A percentile compares a stretch with the other conserved stretches of the same genome.
phyloP scores from a whole-genome alignment of 1,284 basidiomycete genomes.

The Irpex sp. region DNA sequence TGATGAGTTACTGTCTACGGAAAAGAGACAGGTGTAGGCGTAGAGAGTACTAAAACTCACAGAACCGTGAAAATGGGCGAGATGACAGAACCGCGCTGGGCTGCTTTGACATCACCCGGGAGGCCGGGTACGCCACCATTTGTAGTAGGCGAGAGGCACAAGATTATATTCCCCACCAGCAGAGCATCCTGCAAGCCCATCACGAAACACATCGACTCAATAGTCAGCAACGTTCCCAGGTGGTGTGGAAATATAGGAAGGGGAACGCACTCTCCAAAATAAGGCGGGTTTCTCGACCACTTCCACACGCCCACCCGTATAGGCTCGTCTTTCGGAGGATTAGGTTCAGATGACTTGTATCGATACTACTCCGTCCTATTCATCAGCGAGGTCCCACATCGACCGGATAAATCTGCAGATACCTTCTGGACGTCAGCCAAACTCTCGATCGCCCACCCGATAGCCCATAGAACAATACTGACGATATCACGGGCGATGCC shows the following conservation, averaged over 20 bases:
- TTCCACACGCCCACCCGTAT: slow-evolving; percentile 48
- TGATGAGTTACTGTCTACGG: too few species aligned
- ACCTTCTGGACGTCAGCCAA: slow-evolving; percentile 69
- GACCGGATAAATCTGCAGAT: too few species aligned
- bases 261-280: slow-evolving; percentile 66
- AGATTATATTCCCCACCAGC: slow-evolving; percentile 74
- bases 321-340: slow-evolving; percentile 50
- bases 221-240: slow-evolving; percentile 20
- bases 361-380: slow-evolving; percentile 47
- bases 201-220: too few species aligned
- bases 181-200: slow-evolving; percentile 46
- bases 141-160: slow-evolving; percentile 56
- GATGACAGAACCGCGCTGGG: slow-evolving; percentile 57
- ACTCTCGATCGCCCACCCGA: slow-evolving; percentile 63
- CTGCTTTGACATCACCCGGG: slow-evolving; percentile 37
- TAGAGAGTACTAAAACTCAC: too few species aligned
- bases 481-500: slow-evolving; percentile 66
- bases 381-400: too few species aligned
- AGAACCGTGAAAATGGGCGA: slow-evolving; percentile 65
- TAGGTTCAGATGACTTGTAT: slow-evolving; percentile 51
- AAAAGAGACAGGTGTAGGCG: too few species aligned
- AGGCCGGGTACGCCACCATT: slow-evolving; percentile 36
- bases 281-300: slow-evolving; percentile 71
- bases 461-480: slow-evolving; percentile 62
- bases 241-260: too few species aligned